Conservation (phyloP, 164 flowering plant genomes). For the Piper longum region DNA sequence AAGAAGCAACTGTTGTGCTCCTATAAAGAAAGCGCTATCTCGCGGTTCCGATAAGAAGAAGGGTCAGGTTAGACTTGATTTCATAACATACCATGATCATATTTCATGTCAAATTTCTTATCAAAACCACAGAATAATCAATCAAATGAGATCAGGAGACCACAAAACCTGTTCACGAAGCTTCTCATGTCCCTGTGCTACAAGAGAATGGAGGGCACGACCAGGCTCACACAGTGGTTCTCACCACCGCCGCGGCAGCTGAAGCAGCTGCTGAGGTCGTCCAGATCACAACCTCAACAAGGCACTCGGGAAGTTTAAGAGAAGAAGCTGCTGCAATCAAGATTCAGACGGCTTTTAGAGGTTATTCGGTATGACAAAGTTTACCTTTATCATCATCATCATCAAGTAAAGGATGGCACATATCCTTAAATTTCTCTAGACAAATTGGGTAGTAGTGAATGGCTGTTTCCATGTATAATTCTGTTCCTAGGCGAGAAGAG, state of each 20-base stretch:
- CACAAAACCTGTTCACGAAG: constrained; percentile 23
- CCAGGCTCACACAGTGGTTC: constrained; percentile 60
- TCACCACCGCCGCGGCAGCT: constrained; percentile 44
- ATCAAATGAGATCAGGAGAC: constrained; percentile 21
- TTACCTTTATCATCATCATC: too few relatives aligned
- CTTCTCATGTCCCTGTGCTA: constrained; percentile 8
- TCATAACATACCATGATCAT: not conserved
- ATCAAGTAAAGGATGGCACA: not conserved
- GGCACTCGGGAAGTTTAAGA: constrained; percentile 41
- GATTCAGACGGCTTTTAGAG: constrained; percentile 78
- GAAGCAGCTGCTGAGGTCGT: constrained; percentile 78
- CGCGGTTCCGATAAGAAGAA: constrained; percentile 52
- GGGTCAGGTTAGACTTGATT: constrained; percentile 11
- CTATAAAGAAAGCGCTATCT: constrained; percentile 71
- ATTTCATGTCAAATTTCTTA: not conserved
- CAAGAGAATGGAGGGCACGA: constrained; percentile 41
- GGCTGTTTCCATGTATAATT: too few relatives aligned
- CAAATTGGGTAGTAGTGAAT: not conserved
- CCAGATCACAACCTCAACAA: constrained; percentile 28
- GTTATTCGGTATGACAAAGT: constrained; percentile 42
- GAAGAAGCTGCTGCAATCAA: constrained; percentile 71
- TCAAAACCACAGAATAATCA: not conserved
- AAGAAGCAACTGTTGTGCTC: constrained; percentile 71
- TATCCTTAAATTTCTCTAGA: not conserved
- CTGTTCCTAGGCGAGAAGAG: constrained; percentile 60